Base-by-base conservation (phyloP, 1,284 basidiomycete species). In the Ceratobasidium sp. region DNA sequence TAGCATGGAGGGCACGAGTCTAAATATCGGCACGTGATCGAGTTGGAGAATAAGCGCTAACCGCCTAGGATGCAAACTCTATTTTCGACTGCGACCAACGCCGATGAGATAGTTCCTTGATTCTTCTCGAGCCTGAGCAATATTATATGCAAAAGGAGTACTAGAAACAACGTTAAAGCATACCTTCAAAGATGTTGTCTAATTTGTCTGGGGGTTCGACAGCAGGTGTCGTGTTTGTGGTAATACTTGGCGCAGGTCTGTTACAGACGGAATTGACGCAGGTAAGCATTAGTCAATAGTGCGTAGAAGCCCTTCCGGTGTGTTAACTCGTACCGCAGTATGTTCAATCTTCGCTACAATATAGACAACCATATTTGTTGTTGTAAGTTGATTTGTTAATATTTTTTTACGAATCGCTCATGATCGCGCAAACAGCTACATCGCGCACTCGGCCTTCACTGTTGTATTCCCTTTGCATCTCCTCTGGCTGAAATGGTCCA, bases 291-390 rank as follows among this genome's bases (percentile, higher is more conserved):
- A 82, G 39, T 79, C 78, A 59, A 76, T 79, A 34, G 84, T 88
- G 4, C 80, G 87, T n/a, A 79, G 84, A 39, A 79, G 92, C 27
- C 88, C 92, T 78, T 79, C 85, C 19, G 78, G 83, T 69, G 84
- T 84, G 46, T 85, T 90, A 66, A 54, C 89, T 62, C 87, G 16
- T 88, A 59, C 43, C 75, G 22, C 79, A 92, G 90, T 91, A 93
- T 83, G 88, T 94, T 14, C 92, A 94, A 82, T 89, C 88, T 0
- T 86, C 83, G 0, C 83, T 92, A 34, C 86, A 84, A 34, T 95
- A 89, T 83, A 84, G 87, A 63, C 90, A 93, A 69, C 91, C 93
- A 0, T 94, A 88, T 83, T 89, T 94, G 77, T 82, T 93, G 76
- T 92, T 94, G 91, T 93, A 78, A 77, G 87, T 79, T 49, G 53